Evolutionary conservation across 78 protist genomes (phyloP), one percentile per base, ranked within the genome.

Genomic region (Guillardia theta): DNA sequence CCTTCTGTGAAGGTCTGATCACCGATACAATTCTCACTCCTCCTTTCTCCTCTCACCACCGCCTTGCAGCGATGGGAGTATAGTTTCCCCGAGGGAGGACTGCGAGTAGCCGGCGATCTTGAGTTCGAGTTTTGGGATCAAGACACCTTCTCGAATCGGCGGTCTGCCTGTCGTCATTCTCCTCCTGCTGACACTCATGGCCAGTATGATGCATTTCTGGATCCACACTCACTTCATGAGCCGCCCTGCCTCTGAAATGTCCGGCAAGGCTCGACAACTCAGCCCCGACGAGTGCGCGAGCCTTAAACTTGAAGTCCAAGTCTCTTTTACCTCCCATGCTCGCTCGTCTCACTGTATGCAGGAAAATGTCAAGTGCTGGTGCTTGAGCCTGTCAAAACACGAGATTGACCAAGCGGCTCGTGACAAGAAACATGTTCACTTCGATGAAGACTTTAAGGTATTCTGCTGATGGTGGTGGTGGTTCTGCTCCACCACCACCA

Each of bases 351-450:
- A 22, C 45, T 18, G 83, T 43, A 2, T 24, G 83, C 10, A 33
- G 27, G 41, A 18, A 53, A 21, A 12, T 53, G 12, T 18, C 62
- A 53, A 53, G 18, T 53, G 62, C 33, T 70, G 33, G 45, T 70
- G 33, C 41, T 24, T 70, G 45, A 3, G 46, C 21, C 6, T 70
- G 45, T 24, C 4, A 15, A 70, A 70, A 43, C 36, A 12, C 0
- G 83, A 78, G 90, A 43, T 78, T 36, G 90, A 78, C 45, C 50
- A n/a, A 18, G 90, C 90, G 1, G 90, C 90, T 22, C 45, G 44
- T 45, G 90, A 78, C 90, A n/a, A 18, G 33, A 37, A n/a, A 18
- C 2, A 43, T 48, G 48, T 30, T n/a, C 18, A 78, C 44, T 78
- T 78, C 90, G 50, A 37, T 1, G 41, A n/a, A 5, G 50, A 78